Evolutionary conservation across 768 basidiomycete genomes (phyloP).

Genomic region (Sistotremastrum niveocremeum): DNA sequence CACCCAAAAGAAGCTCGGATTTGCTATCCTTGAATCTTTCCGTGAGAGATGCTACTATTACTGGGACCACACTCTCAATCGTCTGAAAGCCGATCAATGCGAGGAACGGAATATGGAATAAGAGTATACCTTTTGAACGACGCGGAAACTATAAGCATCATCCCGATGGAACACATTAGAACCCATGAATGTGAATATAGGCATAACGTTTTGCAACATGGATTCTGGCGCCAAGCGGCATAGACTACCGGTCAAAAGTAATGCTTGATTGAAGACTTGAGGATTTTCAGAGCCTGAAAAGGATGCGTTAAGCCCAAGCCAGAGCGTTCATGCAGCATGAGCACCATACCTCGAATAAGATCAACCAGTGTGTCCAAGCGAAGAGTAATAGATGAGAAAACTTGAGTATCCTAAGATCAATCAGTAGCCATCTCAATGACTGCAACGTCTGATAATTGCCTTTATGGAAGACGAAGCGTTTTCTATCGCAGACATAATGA

Average conservation of each 20-base stretch:
- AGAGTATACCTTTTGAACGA: slow-evolving; percentile 72
- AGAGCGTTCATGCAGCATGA: neutral
- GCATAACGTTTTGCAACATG: slow-evolving; percentile 91
- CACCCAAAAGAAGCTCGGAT: neutral
- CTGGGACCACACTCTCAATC: slow-evolving; percentile 84
- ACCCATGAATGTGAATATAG: slow-evolving; percentile 98
- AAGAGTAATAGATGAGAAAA: slow-evolving; percentile 41
- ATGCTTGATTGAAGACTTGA: slow-evolving; percentile 86
- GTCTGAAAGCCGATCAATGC: slow-evolving; percentile 37
- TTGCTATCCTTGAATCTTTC: slow-evolving; percentile 31
- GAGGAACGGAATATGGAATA: neutral
- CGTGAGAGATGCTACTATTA: slow-evolving; percentile 75
- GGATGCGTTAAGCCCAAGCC: neutral
- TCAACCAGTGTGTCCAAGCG: slow-evolving; percentile 81
- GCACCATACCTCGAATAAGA: slow-evolving; percentile 55
- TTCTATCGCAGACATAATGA: slow-evolving; percentile 73
- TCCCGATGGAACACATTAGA: slow-evolving; percentile 96
- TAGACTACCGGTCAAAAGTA: slow-evolving; percentile 75
- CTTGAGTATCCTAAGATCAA: slow-evolving; percentile 34
- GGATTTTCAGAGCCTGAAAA: slow-evolving; percentile 71
- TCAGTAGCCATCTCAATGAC: neutral
- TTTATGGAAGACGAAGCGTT: slow-evolving; percentile 41
- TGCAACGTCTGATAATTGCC: slow-evolving; percentile 23
- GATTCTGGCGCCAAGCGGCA: slow-evolving; percentile 80
- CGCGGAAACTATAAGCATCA: slow-evolving; percentile 88